Percentiles rank a stretch among this genome's conserved stretches.
Conservation (phyloP, 345 rosid genomes). For the Angophora floribunda region DNA sequence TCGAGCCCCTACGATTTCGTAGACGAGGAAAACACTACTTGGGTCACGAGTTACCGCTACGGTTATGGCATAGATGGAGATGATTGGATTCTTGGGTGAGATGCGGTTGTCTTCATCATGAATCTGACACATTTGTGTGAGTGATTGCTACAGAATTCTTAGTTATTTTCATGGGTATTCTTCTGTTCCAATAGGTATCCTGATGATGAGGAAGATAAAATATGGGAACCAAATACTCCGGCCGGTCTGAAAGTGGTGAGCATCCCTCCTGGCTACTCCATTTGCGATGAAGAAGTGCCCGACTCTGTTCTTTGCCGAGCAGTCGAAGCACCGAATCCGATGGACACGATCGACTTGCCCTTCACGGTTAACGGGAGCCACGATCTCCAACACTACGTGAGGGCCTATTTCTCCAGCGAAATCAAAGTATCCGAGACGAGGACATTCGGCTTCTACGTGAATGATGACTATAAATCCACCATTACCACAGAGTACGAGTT, state of each 20-base stretch:
- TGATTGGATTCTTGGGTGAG: neutral
- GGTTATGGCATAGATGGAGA: neutral
- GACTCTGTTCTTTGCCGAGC: neutral
- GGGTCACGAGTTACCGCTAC: neutral
- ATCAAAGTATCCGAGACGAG: neutral
- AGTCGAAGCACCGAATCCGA: neutral
- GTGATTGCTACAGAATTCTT: neutral
- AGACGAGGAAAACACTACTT: neutral
- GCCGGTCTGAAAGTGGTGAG: neutral
- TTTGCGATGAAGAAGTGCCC: neutral
- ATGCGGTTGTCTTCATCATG: neutral
- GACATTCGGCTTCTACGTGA: neutral
- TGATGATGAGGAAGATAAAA: neutral
- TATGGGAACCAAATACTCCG: neutral
- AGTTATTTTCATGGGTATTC: neutral
- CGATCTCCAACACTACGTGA: neutral
- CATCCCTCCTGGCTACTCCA: neutral
- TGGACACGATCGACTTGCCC: constrained; percentile 1
- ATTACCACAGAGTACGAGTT: neutral
- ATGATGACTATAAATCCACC: neutral
- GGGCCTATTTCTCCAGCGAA: neutral
- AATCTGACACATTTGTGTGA: neutral
- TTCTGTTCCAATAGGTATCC: neutral
- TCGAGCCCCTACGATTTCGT: neutral
- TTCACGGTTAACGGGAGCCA: neutral